Conservation (phyloP, 805 yeast species). For the Teunomyces lycoperdinae region DNA sequence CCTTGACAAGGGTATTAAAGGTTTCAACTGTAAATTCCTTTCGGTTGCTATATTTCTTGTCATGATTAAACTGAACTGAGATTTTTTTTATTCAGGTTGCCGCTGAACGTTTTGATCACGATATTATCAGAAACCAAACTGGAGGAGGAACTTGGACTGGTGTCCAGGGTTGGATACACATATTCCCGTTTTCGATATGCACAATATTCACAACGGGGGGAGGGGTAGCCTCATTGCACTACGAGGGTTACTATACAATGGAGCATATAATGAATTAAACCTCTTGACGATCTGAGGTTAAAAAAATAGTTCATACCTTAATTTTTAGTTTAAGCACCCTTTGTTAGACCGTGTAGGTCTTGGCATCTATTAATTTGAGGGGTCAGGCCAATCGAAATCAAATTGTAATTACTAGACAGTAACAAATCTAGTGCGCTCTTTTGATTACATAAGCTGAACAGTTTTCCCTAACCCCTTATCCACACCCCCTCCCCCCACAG, state of each 20-base stretch:
- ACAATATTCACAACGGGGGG: constrained; percentile 34
- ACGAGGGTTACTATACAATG: constrained; percentile 12
- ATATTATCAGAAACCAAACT: neutral
- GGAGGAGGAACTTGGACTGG: neutral
- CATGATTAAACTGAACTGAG: neutral
- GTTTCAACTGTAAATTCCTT: neutral
- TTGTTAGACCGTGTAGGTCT: constrained; percentile 15
- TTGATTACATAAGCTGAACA: neutral
- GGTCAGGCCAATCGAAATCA: neutral
- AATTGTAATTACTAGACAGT: neutral
- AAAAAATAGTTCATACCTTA: constrained; percentile 17
- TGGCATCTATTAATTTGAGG: neutral
- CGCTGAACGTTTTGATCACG: neutral
- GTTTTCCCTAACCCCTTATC: no score
- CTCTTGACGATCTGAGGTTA: no score
- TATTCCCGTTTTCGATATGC: constrained; percentile 24
- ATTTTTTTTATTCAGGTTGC: neutral
- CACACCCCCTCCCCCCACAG: no score
- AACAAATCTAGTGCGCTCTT: neutral
- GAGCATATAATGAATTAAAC: constrained; percentile 7
- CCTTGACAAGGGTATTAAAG: neutral
- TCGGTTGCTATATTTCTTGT: neutral
- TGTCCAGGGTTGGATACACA: constrained; percentile 14
- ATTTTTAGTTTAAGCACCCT: constrained; percentile 28
- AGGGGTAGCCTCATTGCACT: constrained; percentile 34